Evolutionary conservation across 345 rosid genomes (phyloP), one percentile per base, ranked within the genome.

Genomic region (Xanthoceras sorbifolium): DNA sequence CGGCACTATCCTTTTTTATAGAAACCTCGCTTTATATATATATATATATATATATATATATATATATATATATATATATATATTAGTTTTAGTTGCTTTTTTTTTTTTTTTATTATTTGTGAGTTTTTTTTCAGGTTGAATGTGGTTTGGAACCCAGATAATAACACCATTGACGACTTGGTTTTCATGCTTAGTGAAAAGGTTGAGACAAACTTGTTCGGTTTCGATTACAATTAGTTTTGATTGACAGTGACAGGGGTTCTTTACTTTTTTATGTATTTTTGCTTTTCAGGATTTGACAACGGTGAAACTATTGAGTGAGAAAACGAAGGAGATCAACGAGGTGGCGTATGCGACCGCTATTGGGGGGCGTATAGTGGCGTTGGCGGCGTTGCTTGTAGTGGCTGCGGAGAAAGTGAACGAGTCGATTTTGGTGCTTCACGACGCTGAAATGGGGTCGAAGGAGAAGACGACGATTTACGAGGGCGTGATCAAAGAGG

Each of bases 111-210:
- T 48, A n/a, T 31, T 36, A 23, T 6, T 64, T 42, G 48, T 79
- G 50, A 36, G 2, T 54, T 50, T 26, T 26, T 40, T 74, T 71
- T 68, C 82, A 93, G 97, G 77, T 3, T 78, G 69, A 86, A 85
- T 63, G 86, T 91, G 82, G 81, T 36, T 26, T 93, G 98, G 98
- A 87, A 85, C 79, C 87, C 91, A 25, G 83, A 73, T 68, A 87
- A 84, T 34, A 60, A 80, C 89, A 84, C 91, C 34, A 38, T 89
- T 65, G 86, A 78, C 78, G 90, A 85, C 83, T 76, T 91, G 84
- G 85, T 90, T 9, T 81, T 85, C 76, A 71, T 80, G 48, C 91
- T 93, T 60, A 60, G 90, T 71, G 85, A 89, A 76, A 88, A 87
- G 97, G 98, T 92, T 57, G 11, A 18, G 46, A 20, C 20, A 46